These are phyloP conservation scores for Xylaria grammica DNA, from an alignment of 495 filamentous ascomycete species.

Conservation along the genomic window DNA sequence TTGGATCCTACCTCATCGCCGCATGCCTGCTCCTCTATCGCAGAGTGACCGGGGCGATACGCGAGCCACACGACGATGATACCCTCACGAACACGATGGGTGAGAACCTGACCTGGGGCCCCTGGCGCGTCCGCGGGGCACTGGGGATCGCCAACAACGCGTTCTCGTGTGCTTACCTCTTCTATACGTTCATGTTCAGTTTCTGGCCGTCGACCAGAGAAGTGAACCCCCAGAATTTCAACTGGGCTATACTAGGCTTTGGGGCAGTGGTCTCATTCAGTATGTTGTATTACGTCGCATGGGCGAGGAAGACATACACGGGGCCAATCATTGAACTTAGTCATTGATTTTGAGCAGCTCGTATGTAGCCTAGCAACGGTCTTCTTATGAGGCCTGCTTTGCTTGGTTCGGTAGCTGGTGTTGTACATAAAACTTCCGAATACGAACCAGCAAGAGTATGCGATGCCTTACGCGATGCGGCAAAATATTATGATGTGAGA, in stretches of 20 bases:
- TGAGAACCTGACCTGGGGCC: slow-evolving; percentile 43
- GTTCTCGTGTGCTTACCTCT: slow-evolving; percentile 41
- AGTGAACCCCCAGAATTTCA: slow-evolving; percentile 44
- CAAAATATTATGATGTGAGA: too few relatives aligned
- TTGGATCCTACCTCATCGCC: slow-evolving; percentile 51
- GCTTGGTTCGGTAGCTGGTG: background rate
- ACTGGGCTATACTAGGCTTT: slow-evolving; percentile 50
- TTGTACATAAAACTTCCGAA: background rate
- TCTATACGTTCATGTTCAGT: slow-evolving; percentile 51
- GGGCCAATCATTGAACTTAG: slow-evolving; percentile 42
- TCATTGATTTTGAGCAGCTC: background rate
- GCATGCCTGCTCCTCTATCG: slow-evolving; percentile 47
- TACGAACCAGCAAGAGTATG: background rate
- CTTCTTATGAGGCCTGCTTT: too few relatives aligned
- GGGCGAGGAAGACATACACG: slow-evolving; percentile 43
- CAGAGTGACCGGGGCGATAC: slow-evolving; percentile 29
- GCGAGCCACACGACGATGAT: slow-evolving; percentile 15
- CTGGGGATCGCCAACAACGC: slow-evolving; percentile 49
- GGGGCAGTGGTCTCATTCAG: slow-evolving; percentile 39
- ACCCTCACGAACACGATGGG: slow-evolving; percentile 25
- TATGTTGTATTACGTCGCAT: slow-evolving; percentile 43
- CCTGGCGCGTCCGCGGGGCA: slow-evolving; percentile 47
- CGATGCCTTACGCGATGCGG: too few relatives aligned
- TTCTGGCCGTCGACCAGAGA: slow-evolving; percentile 46
- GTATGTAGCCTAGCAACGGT: background rate